Percentiles rank a stretch among this genome's conserved stretches.
Evolutionary conservation across 768 basidiomycete genomes (phyloP).

Genomic region (Calocera cornea): DNA sequence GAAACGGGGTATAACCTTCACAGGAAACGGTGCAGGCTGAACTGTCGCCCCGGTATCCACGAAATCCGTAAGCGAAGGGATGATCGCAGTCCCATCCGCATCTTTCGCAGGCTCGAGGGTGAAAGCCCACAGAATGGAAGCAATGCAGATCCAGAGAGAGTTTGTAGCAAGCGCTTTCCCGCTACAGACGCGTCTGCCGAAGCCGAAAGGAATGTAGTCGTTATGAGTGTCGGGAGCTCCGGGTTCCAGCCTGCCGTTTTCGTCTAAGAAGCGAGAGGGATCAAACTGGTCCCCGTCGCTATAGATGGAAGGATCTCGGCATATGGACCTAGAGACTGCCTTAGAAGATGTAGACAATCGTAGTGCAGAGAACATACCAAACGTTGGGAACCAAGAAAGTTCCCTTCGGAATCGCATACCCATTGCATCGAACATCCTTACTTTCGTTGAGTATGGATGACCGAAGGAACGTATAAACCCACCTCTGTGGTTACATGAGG

Average conservation of each 20-base stretch:
- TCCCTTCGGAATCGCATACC: background rate
- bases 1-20: background rate
- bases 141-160: conserved; percentile 8
- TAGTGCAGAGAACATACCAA: conserved; percentile 1
- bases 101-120: background rate
- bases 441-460: conserved; percentile 1
- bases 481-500: background rate
- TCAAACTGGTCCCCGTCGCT: background rate
- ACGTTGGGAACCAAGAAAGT: conserved; percentile 1
- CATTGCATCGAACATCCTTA: conserved; percentile 6
- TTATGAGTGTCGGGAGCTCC: background rate
- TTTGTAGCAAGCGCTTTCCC: conserved; percentile 1
- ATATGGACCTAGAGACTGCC: background rate
- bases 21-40: background rate
- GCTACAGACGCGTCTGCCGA: conserved; percentile 6
- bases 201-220: conserved; percentile 5
- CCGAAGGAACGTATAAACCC: conserved; percentile 6
- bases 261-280: background rate
- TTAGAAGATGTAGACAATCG: background rate
- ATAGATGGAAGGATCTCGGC: background rate
- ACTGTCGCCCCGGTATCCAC: background rate
- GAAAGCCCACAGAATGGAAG: conserved; percentile 10
- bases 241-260: background rate
- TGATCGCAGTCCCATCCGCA: background rate
- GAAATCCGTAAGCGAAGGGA: background rate